phyloP scores from a whole-genome alignment of 2,329 filamentous ascomycete genomes.

The Westerdykella sp. region DNA sequence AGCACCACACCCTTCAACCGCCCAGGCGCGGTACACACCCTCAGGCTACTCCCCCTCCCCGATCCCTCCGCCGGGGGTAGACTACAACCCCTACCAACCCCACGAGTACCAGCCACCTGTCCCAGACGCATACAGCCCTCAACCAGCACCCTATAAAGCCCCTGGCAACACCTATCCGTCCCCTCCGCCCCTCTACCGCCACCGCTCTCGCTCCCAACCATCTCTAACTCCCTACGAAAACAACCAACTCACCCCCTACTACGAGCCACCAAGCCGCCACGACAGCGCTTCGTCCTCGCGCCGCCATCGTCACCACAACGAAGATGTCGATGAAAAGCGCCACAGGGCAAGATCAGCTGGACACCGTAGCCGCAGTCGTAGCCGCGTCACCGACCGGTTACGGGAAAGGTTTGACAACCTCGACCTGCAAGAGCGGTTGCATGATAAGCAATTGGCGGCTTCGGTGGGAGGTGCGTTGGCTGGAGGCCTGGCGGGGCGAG shows the following conservation, averaged over 20 bases:
- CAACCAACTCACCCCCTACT: slow-evolving; percentile 13
- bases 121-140: slow-evolving; percentile 12
- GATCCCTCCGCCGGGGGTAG: slow-evolving; percentile 19
- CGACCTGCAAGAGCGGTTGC: slow-evolving; percentile 13
- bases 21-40: slow-evolving; percentile 28
- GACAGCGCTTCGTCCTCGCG: slow-evolving; percentile 20
- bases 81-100: slow-evolving; percentile 28
- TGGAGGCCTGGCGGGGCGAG: slow-evolving; percentile 30
- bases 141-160: slow-evolving; percentile 12
- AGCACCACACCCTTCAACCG: slow-evolving; percentile 13
- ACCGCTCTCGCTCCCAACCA: slow-evolving; percentile 32
- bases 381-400: slow-evolving; percentile 28
- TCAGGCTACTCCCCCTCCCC: slow-evolving; percentile 29
- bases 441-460: slow-evolving; percentile 30
- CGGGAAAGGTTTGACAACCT: slow-evolving; percentile 33
- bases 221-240: slow-evolving; percentile 12
- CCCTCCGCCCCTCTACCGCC: slow-evolving; percentile 31
- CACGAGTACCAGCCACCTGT: slow-evolving; percentile 21
- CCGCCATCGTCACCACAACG: slow-evolving; percentile 7
- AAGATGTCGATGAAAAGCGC: slow-evolving; percentile 14
- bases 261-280: slow-evolving; percentile 21
- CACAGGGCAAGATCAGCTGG: slow-evolving; percentile 35
- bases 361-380: slow-evolving; percentile 27
- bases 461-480: slow-evolving; percentile 36
- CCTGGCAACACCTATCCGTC: slow-evolving; percentile 20